These are phyloP conservation scores for Solanum virginianum DNA, from an alignment of 257 asterid species.

Conservation along the genomic window DNA sequence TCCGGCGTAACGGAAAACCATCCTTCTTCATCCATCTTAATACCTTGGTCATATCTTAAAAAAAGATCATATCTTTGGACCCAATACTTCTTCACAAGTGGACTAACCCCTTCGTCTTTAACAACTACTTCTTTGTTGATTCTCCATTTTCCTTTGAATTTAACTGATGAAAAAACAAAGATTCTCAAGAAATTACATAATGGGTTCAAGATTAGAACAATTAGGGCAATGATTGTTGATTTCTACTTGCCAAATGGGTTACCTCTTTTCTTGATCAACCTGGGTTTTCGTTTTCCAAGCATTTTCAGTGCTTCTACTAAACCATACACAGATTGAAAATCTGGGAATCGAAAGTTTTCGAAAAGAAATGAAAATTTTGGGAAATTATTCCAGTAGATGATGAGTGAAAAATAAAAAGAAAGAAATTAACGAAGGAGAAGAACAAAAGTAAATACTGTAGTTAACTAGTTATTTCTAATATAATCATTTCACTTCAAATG, in stretches of 20 bases:
- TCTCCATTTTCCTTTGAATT: slow-evolving; percentile 14
- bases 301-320: not conserved
- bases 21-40: slow-evolving; percentile 79
- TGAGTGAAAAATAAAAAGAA: not conserved
- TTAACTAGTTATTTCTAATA: no score
- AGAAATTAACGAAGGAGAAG: no score
- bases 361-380: not conserved
- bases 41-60: slow-evolving; percentile 55
- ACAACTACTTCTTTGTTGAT: slow-evolving; percentile 1
- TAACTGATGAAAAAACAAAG: slow-evolving; percentile 11
- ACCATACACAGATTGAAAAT: not conserved
- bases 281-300: slow-evolving; percentile 17
- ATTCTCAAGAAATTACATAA: not conserved
- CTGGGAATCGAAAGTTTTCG: not conserved
- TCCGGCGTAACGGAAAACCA: slow-evolving; percentile 99
- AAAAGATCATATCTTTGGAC: slow-evolving; percentile 68
- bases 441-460: no score
- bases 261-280: slow-evolving; percentile 40
- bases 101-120: slow-evolving; percentile 35
- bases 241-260: not conserved
- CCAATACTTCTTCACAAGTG: slow-evolving; percentile 70
- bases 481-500: no score
- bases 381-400: not conserved
- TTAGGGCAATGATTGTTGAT: not conserved
- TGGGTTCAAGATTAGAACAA: not conserved